These are phyloP conservation scores for Emiliania huxleyi DNA, from an alignment of 78 protist genomes.

Conservation along the genomic window DNA sequence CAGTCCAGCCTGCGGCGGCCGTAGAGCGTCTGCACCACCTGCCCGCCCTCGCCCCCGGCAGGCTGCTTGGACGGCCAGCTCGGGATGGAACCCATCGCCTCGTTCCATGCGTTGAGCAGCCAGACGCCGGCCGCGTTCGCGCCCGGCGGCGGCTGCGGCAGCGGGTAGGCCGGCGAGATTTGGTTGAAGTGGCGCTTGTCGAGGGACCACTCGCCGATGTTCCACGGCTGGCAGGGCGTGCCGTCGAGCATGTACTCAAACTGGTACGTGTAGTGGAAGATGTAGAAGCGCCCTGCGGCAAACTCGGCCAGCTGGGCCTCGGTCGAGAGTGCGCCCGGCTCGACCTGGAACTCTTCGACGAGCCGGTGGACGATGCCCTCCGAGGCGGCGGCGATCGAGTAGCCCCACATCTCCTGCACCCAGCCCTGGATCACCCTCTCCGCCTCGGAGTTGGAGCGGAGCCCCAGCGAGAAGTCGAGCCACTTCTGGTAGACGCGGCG, in stretches of 20 bases:
- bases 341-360: background rate
- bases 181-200: constrained; percentile 12
- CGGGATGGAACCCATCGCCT: background rate
- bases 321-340: background rate
- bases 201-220: background rate
- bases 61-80: background rate
- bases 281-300: background rate
- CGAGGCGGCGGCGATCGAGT: constrained; percentile 24
- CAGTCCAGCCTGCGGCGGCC: background rate
- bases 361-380: background rate
- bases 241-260: background rate
- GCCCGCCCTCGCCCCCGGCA: background rate
- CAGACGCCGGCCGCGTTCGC: background rate
- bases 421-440: background rate
- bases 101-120: background rate
- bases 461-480: background rate
- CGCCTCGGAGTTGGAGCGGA: background rate
- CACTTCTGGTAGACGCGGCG: background rate
- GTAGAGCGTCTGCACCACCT: background rate
- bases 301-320: background rate
- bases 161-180: background rate
- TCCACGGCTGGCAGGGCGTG: constrained; percentile 2
- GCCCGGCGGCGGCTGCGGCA: background rate
- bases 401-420: constrained; percentile 39
- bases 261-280: background rate